A percentile compares a stretch with the other conserved stretches of the same genome.
Evolutionary conservation across 164 flowering plant species (phyloP).

Genomic region (Nymphaea thermarum): DNA sequence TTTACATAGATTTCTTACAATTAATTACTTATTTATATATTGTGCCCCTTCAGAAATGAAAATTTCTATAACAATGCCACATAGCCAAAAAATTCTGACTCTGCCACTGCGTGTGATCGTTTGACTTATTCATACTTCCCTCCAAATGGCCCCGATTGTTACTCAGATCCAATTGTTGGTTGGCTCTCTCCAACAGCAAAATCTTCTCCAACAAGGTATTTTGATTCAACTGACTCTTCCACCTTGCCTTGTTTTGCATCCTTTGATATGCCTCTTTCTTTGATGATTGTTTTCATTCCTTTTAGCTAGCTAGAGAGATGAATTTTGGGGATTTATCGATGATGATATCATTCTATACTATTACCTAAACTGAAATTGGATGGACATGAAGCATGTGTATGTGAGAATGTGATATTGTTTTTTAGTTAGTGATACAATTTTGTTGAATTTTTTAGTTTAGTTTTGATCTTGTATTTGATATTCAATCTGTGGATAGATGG

Average conservation of each 20-base stretch:
- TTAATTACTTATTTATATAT: too few species aligned
- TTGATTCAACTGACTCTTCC: not conserved
- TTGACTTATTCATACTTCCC: too few species aligned
- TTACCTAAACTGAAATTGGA: too few species aligned
- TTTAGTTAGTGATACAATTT: not conserved
- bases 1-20: too few species aligned
- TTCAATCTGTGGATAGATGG: not conserved
- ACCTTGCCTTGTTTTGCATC: not conserved
- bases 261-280: not conserved
- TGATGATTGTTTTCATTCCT: not conserved
- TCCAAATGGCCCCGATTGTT: too few species aligned
- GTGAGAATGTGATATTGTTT: not conserved
- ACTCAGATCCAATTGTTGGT: not conserved
- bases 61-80: too few species aligned
- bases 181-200: slow-evolving; percentile 80
- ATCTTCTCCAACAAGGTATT: slow-evolving; percentile 98
- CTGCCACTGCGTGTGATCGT: too few species aligned
- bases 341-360: not conserved
- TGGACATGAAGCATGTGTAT: not conserved
- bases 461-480: not conserved
- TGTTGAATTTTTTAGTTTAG: not conserved
- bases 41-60: too few species aligned
- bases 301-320: not conserved
- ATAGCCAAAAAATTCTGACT: too few species aligned
- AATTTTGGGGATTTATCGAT: not conserved